Percentiles rank a stretch among this genome's conserved stretches.
These are phyloP conservation scores for Penicillium brasilianum DNA, from an alignment of 2,329 filamentous ascomycete species.

Conservation along the genomic window DNA sequence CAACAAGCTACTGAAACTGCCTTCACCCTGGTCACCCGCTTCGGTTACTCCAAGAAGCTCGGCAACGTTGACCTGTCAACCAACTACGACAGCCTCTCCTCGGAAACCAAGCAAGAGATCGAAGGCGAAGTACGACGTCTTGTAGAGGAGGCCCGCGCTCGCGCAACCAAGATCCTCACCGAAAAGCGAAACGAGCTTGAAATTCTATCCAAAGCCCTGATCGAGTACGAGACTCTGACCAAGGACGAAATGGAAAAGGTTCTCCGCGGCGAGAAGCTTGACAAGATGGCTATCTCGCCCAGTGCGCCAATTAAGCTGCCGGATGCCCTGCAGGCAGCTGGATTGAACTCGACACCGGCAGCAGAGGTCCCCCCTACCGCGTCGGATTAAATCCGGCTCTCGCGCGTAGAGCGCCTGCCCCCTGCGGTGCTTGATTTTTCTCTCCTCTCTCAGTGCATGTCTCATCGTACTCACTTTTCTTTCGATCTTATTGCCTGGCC, in stretches of 20 bases:
- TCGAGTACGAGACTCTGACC: conserved; percentile 92
- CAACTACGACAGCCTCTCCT: conserved; percentile 80
- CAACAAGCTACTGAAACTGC: conserved; percentile 79
- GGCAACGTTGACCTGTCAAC: conserved; percentile 88
- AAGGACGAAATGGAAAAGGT: conserved; percentile 90
- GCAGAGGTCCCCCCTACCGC: conserved; percentile 30
- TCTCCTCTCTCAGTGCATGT: conserved; percentile 9
- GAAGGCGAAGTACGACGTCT: conserved; percentile 86
- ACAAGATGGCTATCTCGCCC: conserved; percentile 64
- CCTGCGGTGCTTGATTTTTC: conserved; percentile 11
- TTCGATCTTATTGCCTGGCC: conserved; percentile 10
- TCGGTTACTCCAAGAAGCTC: conserved; percentile 85
- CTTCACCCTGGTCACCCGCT: conserved; percentile 84
- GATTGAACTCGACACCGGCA: conserved; percentile 32
- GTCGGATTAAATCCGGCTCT: conserved; percentile 27
- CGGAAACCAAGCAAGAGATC: conserved; percentile 83
- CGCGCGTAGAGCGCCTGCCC: background rate
- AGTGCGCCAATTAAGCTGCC: conserved; percentile 70
- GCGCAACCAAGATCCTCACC: conserved; percentile 72
- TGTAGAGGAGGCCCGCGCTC: conserved; percentile 78
- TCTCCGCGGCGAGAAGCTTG: conserved; percentile 81
- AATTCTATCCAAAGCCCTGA: conserved; percentile 81
- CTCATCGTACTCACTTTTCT: conserved; percentile 15
- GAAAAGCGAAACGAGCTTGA: conserved; percentile 84
- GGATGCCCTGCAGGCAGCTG: conserved; percentile 47